A percentile compares a stretch with the other conserved stretches of the same genome.
Evolutionary conservation across 1,284 basidiomycete genomes (phyloP).

Genomic region (Tylopilus sp.): DNA sequence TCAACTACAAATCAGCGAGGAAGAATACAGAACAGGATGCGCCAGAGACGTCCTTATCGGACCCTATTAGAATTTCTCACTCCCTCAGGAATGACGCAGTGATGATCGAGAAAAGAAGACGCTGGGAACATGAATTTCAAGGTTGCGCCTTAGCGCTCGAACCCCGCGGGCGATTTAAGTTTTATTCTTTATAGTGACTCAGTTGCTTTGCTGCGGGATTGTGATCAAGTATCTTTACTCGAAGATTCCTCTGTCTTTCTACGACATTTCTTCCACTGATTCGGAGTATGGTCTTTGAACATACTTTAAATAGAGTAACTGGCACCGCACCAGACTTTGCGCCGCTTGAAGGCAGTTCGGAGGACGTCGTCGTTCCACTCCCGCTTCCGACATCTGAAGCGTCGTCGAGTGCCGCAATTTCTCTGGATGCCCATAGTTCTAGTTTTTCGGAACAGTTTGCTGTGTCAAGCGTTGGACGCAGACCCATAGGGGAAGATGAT

Average conservation of each 20-base stretch:
- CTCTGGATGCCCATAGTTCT: neutral
- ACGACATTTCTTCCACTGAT: no score
- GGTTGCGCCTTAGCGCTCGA: neutral
- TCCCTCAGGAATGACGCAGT: neutral
- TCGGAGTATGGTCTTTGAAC: no score
- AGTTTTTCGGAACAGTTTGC: neutral
- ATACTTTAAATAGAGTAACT: neutral
- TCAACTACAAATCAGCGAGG: neutral
- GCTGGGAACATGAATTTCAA: neutral
- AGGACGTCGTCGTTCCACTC: neutral
- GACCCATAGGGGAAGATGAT: constrained; percentile 9
- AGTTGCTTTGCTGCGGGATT: no score
- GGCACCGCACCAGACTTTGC: no score
- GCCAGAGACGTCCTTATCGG: neutral
- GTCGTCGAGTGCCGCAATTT: neutral
- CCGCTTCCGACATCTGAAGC: neutral
- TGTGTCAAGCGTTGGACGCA: neutral
- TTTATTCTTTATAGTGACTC: neutral
- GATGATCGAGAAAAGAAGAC: neutral
- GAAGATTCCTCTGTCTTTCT: no score
- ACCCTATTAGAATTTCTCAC: neutral
- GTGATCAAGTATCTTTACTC: no score
- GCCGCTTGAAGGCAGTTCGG: neutral
- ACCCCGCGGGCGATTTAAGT: no score
- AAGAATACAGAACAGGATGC: no score